Base-by-base conservation (phyloP, 768 basidiomycete species). In the Podaxis pistillaris region DNA sequence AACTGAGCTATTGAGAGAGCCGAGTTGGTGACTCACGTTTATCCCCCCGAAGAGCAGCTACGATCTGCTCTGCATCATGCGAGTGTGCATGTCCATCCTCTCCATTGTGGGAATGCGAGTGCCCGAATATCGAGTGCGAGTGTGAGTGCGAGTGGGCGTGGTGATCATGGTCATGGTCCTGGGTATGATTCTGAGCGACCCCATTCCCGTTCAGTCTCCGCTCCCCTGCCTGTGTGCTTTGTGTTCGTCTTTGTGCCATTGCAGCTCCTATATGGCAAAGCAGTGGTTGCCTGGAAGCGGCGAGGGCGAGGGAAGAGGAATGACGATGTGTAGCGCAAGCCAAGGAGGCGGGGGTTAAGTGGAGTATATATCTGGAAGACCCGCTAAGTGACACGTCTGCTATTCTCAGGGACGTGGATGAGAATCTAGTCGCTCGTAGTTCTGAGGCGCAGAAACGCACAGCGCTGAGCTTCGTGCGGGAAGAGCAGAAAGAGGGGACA, bases 1-100 rank as follows among this genome's bases (percentile, higher is more conserved):
- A 13, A 33, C 60, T 51, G 24, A 58, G 5, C n/a, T 22, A 26
- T 30, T n/a, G 15, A 51, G 9, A 15, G 5, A 40, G 40, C 33
- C 3, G 36, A 49, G 41, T 13, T 15, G 52, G 24, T 4, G 44
- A 72, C 85, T 44, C 67, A 90, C 90, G 86, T 72, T 80, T 75
- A 36, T 56, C 55, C 58, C 90, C 88, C 65, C 85, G 76, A 59
- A 91, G 75, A 0, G 88, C 87, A 40, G 86, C 81, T 56, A 91
- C 81, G 57, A 93, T 83, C 68, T 84, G 80, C 67, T 88, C 87
- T 36, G 88, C 83, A 38, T 85, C 86, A 62, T 86, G 83, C 38
- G 74, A 71, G 60, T 88, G 83, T 30, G 73, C 70, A 62, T 88
- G 83, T 52, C 80, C 85, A 38, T 82, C 81, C 57, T 86, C 83